These are phyloP conservation scores for Globisporangium camurandrum DNA, from an alignment of 352 stramenopile genomes.

Conservation along the genomic window DNA sequence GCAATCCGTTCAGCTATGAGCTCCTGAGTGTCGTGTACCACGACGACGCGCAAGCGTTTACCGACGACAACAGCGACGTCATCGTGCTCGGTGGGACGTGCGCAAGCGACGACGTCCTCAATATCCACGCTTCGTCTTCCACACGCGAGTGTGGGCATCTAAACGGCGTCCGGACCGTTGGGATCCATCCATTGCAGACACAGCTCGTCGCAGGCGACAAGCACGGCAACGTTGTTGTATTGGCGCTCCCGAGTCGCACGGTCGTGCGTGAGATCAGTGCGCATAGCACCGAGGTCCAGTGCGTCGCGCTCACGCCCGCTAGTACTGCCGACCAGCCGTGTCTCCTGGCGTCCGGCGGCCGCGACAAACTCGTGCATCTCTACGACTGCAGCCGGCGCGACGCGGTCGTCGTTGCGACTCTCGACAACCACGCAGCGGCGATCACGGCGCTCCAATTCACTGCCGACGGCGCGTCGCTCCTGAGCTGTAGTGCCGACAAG, in stretches of 20 bases:
- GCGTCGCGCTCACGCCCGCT: slow-evolving; percentile 32
- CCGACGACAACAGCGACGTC: slow-evolving; percentile 18
- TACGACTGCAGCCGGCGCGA: slow-evolving; percentile 48
- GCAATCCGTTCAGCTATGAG: slow-evolving; percentile 64
- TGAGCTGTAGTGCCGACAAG: slow-evolving; percentile 68
- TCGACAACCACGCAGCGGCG: slow-evolving; percentile 73
- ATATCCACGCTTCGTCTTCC: slow-evolving; percentile 45
- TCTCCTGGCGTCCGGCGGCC: slow-evolving; percentile 64
- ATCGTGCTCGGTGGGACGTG: slow-evolving; percentile 55
- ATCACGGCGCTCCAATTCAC: slow-evolving; percentile 68
- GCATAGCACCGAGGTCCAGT: slow-evolving; percentile 74
- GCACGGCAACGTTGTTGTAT: slow-evolving; percentile 54
- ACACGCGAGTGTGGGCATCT: slow-evolving; percentile 21
- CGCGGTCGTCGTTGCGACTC: slow-evolving; percentile 29
- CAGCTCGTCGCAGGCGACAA: slow-evolving; percentile 65
- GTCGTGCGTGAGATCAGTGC: slow-evolving; percentile 31
- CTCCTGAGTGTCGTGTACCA: slow-evolving; percentile 68
- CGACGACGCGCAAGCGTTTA: slow-evolving; percentile 33
- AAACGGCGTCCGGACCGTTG: slow-evolving; percentile 36
- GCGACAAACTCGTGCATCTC: slow-evolving; percentile 78
- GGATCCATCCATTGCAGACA: slow-evolving; percentile 47
- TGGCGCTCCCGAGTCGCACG: slow-evolving; percentile 30
- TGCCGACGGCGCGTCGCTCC: slow-evolving; percentile 47
- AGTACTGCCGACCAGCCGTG: neutral
- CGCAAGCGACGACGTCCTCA: slow-evolving; percentile 22